These are phyloP conservation scores for Coprinopsis marcescibilis DNA, from an alignment of 768 basidiomycete genomes.

Conservation along the genomic window DNA sequence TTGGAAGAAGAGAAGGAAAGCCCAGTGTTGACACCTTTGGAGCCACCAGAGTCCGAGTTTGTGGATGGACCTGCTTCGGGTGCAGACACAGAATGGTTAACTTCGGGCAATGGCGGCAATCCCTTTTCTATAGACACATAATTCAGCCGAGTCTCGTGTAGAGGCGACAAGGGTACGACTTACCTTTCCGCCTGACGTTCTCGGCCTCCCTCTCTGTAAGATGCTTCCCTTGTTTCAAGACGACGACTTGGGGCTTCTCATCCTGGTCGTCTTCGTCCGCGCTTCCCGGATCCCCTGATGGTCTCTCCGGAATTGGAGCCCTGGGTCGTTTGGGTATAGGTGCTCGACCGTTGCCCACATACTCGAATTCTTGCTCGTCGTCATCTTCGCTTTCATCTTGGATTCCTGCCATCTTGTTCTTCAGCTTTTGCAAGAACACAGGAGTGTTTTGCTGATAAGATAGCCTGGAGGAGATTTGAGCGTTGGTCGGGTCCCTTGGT, in stretches of 20 bases:
- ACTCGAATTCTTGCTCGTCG: constrained; percentile 49
- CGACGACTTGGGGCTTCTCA: constrained; percentile 86
- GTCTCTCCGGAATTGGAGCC: constrained; percentile 65
- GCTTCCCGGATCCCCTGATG: constrained; percentile 63
- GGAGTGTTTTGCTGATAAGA: constrained; percentile 58
- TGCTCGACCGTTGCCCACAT: constrained; percentile 62
- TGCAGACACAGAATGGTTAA: constrained; percentile 13
- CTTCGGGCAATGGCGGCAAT: constrained; percentile 42
- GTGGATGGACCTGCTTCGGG: constrained; percentile 19
- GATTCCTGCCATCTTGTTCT: constrained; percentile 55
- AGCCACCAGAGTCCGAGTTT: constrained; percentile 14
- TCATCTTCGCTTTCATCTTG: constrained; percentile 42
- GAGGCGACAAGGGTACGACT: constrained; percentile 6
- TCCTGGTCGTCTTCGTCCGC: constrained; percentile 52
- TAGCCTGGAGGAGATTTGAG: constrained; percentile 68
- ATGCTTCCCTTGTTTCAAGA: constrained; percentile 85
- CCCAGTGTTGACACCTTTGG: constrained; percentile 17
- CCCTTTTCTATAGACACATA: constrained; percentile 47
- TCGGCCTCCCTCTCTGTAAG: constrained; percentile 72
- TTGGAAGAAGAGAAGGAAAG: constrained; percentile 40
- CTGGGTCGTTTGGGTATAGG: constrained; percentile 75
- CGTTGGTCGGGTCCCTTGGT: constrained; percentile 60
- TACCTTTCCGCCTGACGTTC: constrained; percentile 71
- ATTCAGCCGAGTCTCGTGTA: constrained; percentile 4
- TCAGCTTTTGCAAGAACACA: constrained; percentile 58